Base-by-base conservation (phyloP, 345 rosid genomes). In the Camelina laxa region DNA sequence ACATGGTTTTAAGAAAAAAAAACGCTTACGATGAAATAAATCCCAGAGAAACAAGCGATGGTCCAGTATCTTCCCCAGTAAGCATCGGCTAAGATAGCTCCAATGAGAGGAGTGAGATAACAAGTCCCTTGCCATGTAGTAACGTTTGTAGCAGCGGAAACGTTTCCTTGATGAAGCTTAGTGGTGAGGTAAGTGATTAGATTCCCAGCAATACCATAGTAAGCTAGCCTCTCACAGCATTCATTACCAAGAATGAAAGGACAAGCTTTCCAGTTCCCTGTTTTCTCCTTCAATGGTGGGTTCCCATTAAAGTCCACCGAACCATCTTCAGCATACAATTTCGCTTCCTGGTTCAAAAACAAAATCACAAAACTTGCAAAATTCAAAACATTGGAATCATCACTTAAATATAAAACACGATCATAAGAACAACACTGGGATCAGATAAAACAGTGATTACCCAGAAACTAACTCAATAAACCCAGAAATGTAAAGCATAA, bases 21-120 rank as follows among this genome's bases (percentile, higher is more conserved):
- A 44, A 63, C 31, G 30, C 53, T 75, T 85, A 92, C 97, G 63
- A 89, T 78, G 79, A 92, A 87, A 75, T 95, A 92, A 56, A 90
- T 84, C 4, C 87, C 82, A 35, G 97, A 95, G 87, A 95, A 92
- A 53, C 81, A 71, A 73, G 94, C 98, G 9, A 95, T 95, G 1
- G 99, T 92, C 97, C 97, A 87, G 88, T 92, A 95, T 89, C 97
- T 77, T 75, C 99, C 99, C 97, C 97, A 90, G 59, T 87, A 95
- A 36, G 97, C 93, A 87, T 95, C 99, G 27, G 97, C 99, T 56
- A 95, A 14, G 20, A 90, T 75, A 12, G 97, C 96, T 66, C 99
- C 99, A 68, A 90, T 84, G 51, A 95, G 92, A 67, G 99, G 99
- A 22, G 99, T 83, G 11, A 95, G 86, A 73, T 95, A 92, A 80